Evolutionary conservation across 345 rosid species (phyloP).

Genomic region (Microcos paniculata): DNA sequence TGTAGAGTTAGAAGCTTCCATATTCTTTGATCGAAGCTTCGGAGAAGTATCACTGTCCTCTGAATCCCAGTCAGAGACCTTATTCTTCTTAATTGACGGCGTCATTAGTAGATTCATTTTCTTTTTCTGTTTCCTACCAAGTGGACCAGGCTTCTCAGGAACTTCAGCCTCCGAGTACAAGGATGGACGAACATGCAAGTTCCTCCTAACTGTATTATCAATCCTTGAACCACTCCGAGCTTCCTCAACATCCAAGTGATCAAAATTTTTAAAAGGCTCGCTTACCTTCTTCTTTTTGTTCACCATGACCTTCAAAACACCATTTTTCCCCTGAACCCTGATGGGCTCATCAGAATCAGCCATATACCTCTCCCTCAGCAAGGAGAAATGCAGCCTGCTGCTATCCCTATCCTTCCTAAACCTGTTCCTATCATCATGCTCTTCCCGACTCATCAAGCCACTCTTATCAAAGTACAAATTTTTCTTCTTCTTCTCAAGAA

Average conservation of each 20-base stretch:
- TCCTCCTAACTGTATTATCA: constrained; percentile 44
- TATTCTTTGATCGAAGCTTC: constrained; percentile 37
- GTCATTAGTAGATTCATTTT: constrained; percentile 36
- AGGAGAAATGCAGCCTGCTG: constrained; percentile 30
- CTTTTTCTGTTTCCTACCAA: constrained; percentile 37
- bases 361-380: constrained; percentile 43
- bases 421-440: constrained; percentile 31
- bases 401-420: constrained; percentile 39
- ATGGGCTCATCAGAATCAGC: constrained; percentile 58
- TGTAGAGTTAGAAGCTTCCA: constrained; percentile 31
- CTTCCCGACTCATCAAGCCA: constrained; percentile 35
- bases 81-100: constrained; percentile 35
- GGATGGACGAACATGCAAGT: constrained; percentile 33
- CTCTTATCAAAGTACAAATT: constrained; percentile 41
- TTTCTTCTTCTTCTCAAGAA: constrained; percentile 54
- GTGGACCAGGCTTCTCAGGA: constrained; percentile 40
- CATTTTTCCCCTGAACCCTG: constrained; percentile 92
- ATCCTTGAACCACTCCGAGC: constrained; percentile 34
- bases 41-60: constrained; percentile 49
- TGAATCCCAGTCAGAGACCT: constrained; percentile 41
- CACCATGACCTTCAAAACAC: constrained; percentile 86
- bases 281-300: constrained; percentile 61
- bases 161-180: constrained; percentile 37
- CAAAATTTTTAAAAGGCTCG: constrained; percentile 43
- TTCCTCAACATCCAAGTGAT: constrained; percentile 40